Evolutionary conservation across 495 filamentous ascomycete genomes (phyloP), one percentile per base, ranked within the genome.

Genomic region (Aspergillus avenaceus): DNA sequence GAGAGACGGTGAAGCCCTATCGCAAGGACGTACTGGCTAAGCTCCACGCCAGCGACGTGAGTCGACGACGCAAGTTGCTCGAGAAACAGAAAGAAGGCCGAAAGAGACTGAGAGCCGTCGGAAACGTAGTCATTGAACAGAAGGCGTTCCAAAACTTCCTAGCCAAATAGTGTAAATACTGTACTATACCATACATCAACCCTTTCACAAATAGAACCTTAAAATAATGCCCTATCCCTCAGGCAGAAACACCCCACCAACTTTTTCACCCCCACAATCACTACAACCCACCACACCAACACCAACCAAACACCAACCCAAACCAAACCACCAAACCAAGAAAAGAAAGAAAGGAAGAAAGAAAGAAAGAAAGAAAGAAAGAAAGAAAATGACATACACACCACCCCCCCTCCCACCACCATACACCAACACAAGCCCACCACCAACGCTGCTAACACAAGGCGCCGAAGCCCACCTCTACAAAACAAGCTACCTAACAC

Each of bases 11-110:
- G 66, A 97, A 97, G 77, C 89, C 93, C 1, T 97, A 96, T 65
- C 79, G 93, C 42, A 98, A 98, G 69, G 93, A 98, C 60, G 84
- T 98, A 4, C 72, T 95, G 52, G 85, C 86, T 27, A 98, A 98
- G 68, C 75, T 98, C 49, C 95, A 98, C 63, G 93, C 95, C 8
- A 85, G 84, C 56, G 93, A 98, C 72, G 79, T 95, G 14, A 80
- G 79, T 8, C 75, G 93, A 27, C 79, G 91, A 41, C 78, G 83
- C 61, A 98, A 98, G 70, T 66, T 98, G 54, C 63, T 98, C 34
- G 92, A 97, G 71, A 96, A 91, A 76, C 93, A 98, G 69, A 98
- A 98, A 73, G 92, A 92, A 56, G 93, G 93, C 1, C 80, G 89
- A 50, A 97, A 96, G 80, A 87, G 83, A 71, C 68, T 97, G 49